Evolutionary conservation across 768 basidiomycete genomes (phyloP).

Genomic region (Austroboletus eburneus): DNA sequence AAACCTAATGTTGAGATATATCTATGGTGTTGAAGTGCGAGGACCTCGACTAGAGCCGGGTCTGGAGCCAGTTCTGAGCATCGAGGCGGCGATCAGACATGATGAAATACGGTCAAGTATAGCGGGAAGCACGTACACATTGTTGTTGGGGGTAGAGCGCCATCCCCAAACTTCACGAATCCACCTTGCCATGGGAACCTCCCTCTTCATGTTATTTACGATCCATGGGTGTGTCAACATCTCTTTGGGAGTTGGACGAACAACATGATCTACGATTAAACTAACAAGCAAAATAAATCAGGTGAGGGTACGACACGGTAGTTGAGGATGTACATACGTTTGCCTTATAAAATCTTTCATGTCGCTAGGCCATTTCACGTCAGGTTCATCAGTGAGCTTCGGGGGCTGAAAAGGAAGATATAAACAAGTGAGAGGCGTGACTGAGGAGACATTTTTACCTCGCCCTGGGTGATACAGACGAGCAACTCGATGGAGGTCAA

Average conservation of each 20-base stretch:
- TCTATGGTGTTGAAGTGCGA: slow-evolving; percentile 25
- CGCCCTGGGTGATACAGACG: slow-evolving; percentile 81
- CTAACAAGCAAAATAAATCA: slow-evolving; percentile 36
- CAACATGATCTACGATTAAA: slow-evolving; percentile 61
- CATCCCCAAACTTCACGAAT: slow-evolving; percentile 82
- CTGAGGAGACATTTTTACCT: slow-evolving; percentile 41
- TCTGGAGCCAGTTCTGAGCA: slow-evolving; percentile 22
- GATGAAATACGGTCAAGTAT: neutral
- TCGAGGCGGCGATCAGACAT: neutral
- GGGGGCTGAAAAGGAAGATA: slow-evolving; percentile 53
- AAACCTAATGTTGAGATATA: slow-evolving; percentile 1
- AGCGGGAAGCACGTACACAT: slow-evolving; percentile 15
- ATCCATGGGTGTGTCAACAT: slow-evolving; percentile 88
- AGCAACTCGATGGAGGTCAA: slow-evolving; percentile 92
- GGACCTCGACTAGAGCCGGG: slow-evolving; percentile 30
- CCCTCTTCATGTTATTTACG: slow-evolving; percentile 65
- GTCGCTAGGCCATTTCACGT: slow-evolving; percentile 63
- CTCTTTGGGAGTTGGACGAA: slow-evolving; percentile 77
- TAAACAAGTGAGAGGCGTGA: slow-evolving; percentile 14
- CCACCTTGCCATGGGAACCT: slow-evolving; percentile 88
- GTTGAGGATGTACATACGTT: slow-evolving; percentile 51
- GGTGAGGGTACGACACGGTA: slow-evolving; percentile 1
- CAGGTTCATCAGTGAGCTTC: slow-evolving; percentile 70
- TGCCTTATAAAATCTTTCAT: slow-evolving; percentile 91
- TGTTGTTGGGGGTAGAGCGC: slow-evolving; percentile 40